A percentile compares a stretch with the other conserved stretches of the same genome.
Evolutionary conservation across 306 rosid genomes (phyloP).

Genomic region (Datisca glomerata): DNA sequence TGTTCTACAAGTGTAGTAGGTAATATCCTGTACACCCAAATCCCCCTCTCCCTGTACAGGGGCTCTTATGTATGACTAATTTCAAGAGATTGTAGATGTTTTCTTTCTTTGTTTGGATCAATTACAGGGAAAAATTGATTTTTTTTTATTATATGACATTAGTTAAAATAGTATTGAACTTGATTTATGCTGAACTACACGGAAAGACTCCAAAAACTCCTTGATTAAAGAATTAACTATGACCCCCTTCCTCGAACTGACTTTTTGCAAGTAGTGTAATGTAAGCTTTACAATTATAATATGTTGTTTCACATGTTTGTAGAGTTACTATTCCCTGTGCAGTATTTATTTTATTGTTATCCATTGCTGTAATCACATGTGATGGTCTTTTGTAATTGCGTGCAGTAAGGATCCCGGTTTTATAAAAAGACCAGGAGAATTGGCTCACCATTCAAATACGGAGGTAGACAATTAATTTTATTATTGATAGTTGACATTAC

Average conservation of each 20-base stretch:
- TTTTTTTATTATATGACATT: neutral
- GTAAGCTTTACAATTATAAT: too few relatives aligned
- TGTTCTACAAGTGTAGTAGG: conserved; percentile 90
- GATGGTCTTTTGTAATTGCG: conserved; percentile 13
- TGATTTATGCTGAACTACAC: too few relatives aligned
- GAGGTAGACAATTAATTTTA: conserved; percentile 38
- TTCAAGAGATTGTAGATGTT: neutral
- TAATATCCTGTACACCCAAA: conserved; percentile 20
- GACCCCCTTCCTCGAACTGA: too few relatives aligned
- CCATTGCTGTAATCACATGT: conserved; percentile 4
- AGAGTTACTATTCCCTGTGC: too few relatives aligned
- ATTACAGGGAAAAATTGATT: neutral
- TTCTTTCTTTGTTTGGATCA: neutral
- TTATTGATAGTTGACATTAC: too few relatives aligned
- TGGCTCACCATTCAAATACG: conserved; percentile 32
- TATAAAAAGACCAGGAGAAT: conserved; percentile 54
- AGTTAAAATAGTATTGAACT: too few relatives aligned
- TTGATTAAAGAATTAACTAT: too few relatives aligned
- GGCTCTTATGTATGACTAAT: neutral
- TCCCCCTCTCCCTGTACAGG: neutral
- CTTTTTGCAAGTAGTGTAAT: too few relatives aligned
- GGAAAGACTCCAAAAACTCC: too few relatives aligned
- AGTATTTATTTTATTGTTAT: neutral
- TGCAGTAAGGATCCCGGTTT: conserved; percentile 91
- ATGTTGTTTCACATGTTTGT: too few relatives aligned